Conservation (phyloP, 2,329 filamentous ascomycete species). For the Chaetomium strumarium region DNA sequence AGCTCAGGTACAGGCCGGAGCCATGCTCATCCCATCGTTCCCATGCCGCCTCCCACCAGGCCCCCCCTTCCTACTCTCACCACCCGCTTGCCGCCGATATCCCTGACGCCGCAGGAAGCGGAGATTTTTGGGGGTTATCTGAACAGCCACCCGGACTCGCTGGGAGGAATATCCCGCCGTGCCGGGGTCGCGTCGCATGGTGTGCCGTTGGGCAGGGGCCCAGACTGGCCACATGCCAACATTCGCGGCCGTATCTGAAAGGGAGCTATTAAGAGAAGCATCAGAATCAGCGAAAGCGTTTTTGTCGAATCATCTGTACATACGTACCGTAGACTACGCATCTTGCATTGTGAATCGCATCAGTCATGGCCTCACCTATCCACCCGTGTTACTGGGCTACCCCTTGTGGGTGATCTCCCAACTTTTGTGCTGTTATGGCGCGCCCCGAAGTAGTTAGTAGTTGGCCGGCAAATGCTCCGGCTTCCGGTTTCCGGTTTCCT, state of each 20-base stretch:
- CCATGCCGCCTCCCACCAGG: slow-evolving; percentile 16
- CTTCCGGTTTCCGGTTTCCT: too few species aligned
- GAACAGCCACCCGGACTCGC: not conserved
- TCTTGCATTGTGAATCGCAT: too few species aligned
- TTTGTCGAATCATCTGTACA: too few species aligned
- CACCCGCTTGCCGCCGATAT: slow-evolving; percentile 4
- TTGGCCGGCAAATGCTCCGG: too few species aligned
- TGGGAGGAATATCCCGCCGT: not conserved
- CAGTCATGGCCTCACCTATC: too few species aligned
- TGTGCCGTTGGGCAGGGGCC: not conserved
- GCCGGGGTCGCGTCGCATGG: not conserved
- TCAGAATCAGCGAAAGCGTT: too few species aligned
- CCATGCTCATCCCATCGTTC: not conserved
- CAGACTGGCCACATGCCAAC: not conserved
- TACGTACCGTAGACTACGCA: too few species aligned
- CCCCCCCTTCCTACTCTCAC: not conserved
- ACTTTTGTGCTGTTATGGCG: too few species aligned
- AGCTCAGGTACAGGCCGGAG: not conserved
- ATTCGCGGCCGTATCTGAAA: not conserved
- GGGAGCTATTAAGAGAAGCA: too few species aligned
- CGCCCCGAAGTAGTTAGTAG: too few species aligned
- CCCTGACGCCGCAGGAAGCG: not conserved
- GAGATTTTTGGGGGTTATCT: not conserved
- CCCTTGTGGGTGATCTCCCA: too few species aligned
- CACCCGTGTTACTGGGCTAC: too few species aligned